Base-by-base conservation (phyloP, 768 basidiomycete genomes). In the Favolaschia claudopus region DNA sequence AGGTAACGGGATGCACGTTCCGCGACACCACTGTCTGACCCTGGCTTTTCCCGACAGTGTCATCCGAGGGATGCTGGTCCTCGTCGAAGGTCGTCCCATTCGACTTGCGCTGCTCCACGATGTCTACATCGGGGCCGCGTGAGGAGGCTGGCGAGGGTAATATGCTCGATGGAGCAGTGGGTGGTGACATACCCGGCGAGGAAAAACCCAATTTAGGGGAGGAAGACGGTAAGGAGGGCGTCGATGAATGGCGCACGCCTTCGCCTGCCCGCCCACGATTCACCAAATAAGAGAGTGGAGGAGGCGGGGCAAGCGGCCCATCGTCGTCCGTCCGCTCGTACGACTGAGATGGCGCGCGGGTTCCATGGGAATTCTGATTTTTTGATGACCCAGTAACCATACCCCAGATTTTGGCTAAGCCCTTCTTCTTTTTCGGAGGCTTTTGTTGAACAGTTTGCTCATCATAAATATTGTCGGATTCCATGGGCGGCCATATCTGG, bases 281-380 rank as follows among this genome's bases (percentile, higher is more conserved):
- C 60, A 94, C 93, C 43, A 98, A 83, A 75, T 95, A 96, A 0
- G 93, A 93, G 49, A 99, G 70, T 5, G 94, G 90, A 5, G 96
- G 96, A 3, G 96, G 96, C 1, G 96, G 96, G 3, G 91, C 88
- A 36, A 97, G 78, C 4, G 93, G 95, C 9, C 81, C 72, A 64
- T 91, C 86, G 66, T 94, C 92, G 4, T 92, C 89, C 38, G 69
- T 72, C 36, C 72, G 79, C 60, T 80, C 83, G 24, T 74, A 54
- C 13, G 76, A 77, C 15, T 78, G 79, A 7, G 76, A 65, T 15
- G 75, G 69, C 10, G 74, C 72, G 25, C 71, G 72, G 34, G 73
- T 68, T 36, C 65, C 70, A 7, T 55, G 27, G 13, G 63, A 53
- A 24, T 67, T 58, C 20, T 80, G 75, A 34, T 78, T 74, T 62